phyloP scores from a whole-genome alignment of 2,329 filamentous ascomycete species.

The Emericellopsis cladophorae region DNA sequence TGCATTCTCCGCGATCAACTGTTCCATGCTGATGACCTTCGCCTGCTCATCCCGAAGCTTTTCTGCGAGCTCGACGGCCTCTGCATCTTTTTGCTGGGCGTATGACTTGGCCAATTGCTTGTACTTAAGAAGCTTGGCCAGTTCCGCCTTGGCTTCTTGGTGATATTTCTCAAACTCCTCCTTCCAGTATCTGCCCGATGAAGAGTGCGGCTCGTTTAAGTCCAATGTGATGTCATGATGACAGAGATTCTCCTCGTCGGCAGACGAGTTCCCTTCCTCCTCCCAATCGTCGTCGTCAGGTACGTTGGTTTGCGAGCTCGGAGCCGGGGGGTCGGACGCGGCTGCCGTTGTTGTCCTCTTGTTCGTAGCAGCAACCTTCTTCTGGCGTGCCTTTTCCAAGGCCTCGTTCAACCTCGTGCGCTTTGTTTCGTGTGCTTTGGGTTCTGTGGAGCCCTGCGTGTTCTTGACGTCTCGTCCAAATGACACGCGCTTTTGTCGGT shows the following conservation, averaged over 20 bases:
- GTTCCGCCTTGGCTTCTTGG: conserved; percentile 56
- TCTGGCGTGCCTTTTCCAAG: conserved; percentile 28
- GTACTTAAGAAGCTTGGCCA: conserved; percentile 68
- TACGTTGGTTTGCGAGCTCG: no score
- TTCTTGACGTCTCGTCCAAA: conserved; percentile 46
- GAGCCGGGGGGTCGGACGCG: no score
- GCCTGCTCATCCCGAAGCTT: conserved; percentile 56
- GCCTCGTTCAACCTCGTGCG: conserved; percentile 31
- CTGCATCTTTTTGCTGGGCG: conserved; percentile 63
- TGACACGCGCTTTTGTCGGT: conserved; percentile 51
- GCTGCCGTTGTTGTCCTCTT: conserved; percentile 5
- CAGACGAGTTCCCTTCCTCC: conserved; percentile 37
- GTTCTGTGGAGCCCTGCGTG: conserved; percentile 18
- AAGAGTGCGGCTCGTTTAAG: conserved; percentile 59
- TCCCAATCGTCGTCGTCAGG: conserved; percentile 24
- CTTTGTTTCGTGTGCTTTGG: conserved; percentile 6
- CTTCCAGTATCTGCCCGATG: conserved; percentile 73
- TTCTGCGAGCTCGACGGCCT: conserved; percentile 52
- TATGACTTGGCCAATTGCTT: conserved; percentile 70
- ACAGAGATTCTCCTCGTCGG: conserved; percentile 28
- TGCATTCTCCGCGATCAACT: conserved; percentile 46
- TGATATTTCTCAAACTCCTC: conserved; percentile 64
- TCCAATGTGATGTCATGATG: conserved; percentile 56
- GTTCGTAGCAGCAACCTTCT: conserved; percentile 5
- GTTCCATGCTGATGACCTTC: conserved; percentile 52